These are phyloP conservation scores for Aspergillus persii DNA, from an alignment of 2,329 filamentous ascomycete species.

Conservation along the genomic window DNA sequence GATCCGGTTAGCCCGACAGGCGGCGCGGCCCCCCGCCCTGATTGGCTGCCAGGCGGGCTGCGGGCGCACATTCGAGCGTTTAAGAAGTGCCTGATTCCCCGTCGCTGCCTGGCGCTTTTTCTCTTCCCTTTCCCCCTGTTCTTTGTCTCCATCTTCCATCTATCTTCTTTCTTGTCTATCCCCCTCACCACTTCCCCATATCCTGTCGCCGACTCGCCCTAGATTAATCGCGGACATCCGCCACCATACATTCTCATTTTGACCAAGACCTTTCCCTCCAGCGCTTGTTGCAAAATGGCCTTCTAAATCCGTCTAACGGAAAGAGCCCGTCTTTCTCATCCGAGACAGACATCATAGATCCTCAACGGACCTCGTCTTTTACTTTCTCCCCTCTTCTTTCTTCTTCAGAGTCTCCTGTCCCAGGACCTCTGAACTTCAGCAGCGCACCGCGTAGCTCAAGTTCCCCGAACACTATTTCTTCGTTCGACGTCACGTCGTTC, in stretches of 20 bases:
- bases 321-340: slow-evolving; percentile 35
- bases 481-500: slow-evolving; percentile 48
- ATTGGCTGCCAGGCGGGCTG: slow-evolving; percentile 25
- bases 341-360: slow-evolving; percentile 44
- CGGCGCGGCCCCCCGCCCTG: slow-evolving; percentile 15
- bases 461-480: slow-evolving; percentile 36
- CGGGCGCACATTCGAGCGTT: slow-evolving; percentile 22
- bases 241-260: slow-evolving; percentile 20
- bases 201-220: background rate
- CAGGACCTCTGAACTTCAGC: slow-evolving; percentile 47
- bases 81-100: slow-evolving; percentile 42
- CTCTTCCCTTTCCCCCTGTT: slow-evolving; percentile 14
- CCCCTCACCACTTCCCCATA: background rate
- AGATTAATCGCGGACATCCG: background rate
- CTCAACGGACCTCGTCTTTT: slow-evolving; percentile 29
- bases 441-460: slow-evolving; percentile 44
- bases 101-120: slow-evolving; percentile 34
- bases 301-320: slow-evolving; percentile 36
- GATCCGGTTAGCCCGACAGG: slow-evolving; percentile 9
- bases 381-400: slow-evolving; percentile 28
- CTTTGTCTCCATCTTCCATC: background rate
- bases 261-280: slow-evolving; percentile 17
- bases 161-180: background rate
- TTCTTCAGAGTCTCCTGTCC: slow-evolving; percentile 44
- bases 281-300: slow-evolving; percentile 37